A percentile compares a stretch with the other conserved stretches of the same genome.
Conservation (phyloP, 2,329 filamentous ascomycete genomes). For the Diplodia intermedia region DNA sequence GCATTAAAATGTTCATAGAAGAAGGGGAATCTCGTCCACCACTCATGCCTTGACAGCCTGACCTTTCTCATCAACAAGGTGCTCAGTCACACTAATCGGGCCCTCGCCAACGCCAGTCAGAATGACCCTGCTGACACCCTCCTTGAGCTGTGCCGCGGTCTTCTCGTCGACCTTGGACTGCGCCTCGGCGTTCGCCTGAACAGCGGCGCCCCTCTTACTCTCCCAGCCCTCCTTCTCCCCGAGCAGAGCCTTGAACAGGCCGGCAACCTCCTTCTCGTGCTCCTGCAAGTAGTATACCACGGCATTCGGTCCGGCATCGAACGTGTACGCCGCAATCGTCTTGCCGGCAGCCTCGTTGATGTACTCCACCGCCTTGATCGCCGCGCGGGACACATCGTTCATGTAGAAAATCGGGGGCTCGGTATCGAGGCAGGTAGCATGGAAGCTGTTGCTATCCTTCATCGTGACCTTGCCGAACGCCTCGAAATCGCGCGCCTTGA, state of each 20-base stretch:
- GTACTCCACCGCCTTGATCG: constrained; percentile 85
- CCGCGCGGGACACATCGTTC: constrained; percentile 89
- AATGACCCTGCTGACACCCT: constrained; percentile 87
- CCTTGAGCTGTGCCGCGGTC: constrained; percentile 62
- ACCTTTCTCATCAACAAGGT: constrained; percentile 70
- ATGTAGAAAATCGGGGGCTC: constrained; percentile 98
- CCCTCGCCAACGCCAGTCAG: constrained; percentile 91
- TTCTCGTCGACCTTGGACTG: constrained; percentile 67
- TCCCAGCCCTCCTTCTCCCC: constrained; percentile 75
- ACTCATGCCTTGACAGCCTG: constrained; percentile 37
- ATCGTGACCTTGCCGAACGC: constrained; percentile 90
- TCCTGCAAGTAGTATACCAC: constrained; percentile 94
- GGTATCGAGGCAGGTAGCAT: constrained; percentile 92
- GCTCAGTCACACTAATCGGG: constrained; percentile 78
- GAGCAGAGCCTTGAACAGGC: constrained; percentile 75
- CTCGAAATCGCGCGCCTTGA: constrained; percentile 79
- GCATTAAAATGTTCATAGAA: constrained; percentile 9
- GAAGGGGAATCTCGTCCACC: background rate
- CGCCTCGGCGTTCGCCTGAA: constrained; percentile 59
- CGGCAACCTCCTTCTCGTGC: constrained; percentile 74
- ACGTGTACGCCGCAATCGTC: constrained; percentile 90
- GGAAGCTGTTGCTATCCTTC: constrained; percentile 97
- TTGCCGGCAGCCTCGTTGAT: constrained; percentile 83
- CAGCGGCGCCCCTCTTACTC: constrained; percentile 58
- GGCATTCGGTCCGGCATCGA: constrained; percentile 95